Evolutionary conservation across 1,139 yeast genomes (phyloP), one percentile per base, ranked within the genome.

Genomic region (Blastobotrys indianensis): DNA sequence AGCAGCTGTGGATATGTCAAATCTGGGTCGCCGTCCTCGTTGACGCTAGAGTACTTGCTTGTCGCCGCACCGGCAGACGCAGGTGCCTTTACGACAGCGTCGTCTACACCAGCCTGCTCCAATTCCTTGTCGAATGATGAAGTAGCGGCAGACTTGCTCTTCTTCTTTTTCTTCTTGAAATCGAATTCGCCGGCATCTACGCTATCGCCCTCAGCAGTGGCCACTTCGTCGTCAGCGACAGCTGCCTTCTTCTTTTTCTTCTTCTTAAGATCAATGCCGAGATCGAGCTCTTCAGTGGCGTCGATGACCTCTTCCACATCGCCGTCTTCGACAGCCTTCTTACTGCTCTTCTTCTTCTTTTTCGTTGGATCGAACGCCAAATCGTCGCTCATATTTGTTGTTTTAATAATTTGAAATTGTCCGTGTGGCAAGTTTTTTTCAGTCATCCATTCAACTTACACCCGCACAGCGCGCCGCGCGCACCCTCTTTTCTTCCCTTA

Each of bases 101-200:
- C 68, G 50, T 77, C 77, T 45, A 90, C 76, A 62, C 97, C 97
- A 17, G 97, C 97, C 64, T 85, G 76, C 64, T 86, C 95, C 60
- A 92, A 76, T 63, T 85, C 86, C 63, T 85, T 85, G 58, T 90
- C 97, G 64, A 92, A 90, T 55, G 85, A 96, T 54, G 82, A 79
- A 42, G 78, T 76, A 54, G 77, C 74, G 37, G 75, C 69, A 56
- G 79, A 69, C 75, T 80, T 80, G 76, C 77, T 78, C 79, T 82
- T 82, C 77, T 88, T 90, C 76, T 88, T 88, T 72, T 81, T 80
- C 65, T 80, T 81, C 25, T 42, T 42, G 65, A 87, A 76, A 50
- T 80, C 77, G 58, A 87, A 74, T 49, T 85, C 95, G 49, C 83
- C 74, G 38, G 78, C 81, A 11, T 79, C 66, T 42, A 82, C 71